These are phyloP conservation scores for Cercis canadensis DNA, from an alignment of 306 rosid genomes.

Conservation along the genomic window DNA sequence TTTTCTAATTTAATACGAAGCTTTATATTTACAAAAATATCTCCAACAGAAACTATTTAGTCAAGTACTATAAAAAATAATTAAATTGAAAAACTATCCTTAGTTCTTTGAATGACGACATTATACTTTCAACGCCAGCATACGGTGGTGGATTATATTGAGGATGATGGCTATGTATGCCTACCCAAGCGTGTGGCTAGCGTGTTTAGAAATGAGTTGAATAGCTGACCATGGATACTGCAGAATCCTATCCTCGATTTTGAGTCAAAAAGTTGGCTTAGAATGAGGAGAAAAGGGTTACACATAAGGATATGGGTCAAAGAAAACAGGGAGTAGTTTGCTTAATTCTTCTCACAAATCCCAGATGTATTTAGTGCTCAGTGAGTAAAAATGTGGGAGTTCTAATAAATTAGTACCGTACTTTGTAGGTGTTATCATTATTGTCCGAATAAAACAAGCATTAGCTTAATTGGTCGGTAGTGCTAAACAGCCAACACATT, in stretches of 20 bases:
- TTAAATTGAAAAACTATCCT: neutral
- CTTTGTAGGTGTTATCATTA: conserved; percentile 33
- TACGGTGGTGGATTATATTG: conserved; percentile 37
- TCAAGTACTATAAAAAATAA: neutral
- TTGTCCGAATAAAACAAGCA: conserved; percentile 40
- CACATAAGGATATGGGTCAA: conserved; percentile 37
- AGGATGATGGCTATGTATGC: conserved; percentile 58
- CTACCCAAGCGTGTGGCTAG: conserved; percentile 63
- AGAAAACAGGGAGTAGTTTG: conserved; percentile 26
- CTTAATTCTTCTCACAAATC: conserved; percentile 41
- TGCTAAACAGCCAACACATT: conserved; percentile 55
- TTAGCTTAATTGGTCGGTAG: conserved; percentile 51
- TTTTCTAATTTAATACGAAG: too few relatives aligned
- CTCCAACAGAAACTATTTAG: too few relatives aligned
- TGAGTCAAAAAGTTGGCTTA: conserved; percentile 50
- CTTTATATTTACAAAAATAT: too few relatives aligned
- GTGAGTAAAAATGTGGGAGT: neutral
- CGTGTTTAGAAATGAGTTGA: conserved; percentile 32
- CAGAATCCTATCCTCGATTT: neutral
- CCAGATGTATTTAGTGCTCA: conserved; percentile 7
- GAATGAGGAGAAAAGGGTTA: conserved; percentile 9
- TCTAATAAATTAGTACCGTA: neutral
- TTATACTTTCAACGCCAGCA: conserved; percentile 23
- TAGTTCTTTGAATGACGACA: neutral
- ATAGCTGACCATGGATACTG: conserved; percentile 34